Evolutionary conservation across 1,284 basidiomycete species (phyloP).

Genomic region (Apiotrichum laibachii): DNA sequence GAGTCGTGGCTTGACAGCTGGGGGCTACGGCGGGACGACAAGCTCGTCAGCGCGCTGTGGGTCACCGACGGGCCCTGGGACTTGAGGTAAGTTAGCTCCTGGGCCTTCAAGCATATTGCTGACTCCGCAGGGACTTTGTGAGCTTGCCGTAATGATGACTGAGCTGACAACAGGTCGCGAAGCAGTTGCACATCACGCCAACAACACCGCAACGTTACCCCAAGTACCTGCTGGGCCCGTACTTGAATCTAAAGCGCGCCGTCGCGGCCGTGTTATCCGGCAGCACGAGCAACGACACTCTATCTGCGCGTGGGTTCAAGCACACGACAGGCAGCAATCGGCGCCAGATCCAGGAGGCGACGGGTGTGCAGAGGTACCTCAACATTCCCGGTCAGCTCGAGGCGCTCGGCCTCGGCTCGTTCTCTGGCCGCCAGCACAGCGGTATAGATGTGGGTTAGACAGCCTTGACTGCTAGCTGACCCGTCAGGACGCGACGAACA

Average conservation of each 20-base stretch:
- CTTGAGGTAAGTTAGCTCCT: conserved; percentile 37
- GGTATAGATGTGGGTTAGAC: conserved; percentile 75
- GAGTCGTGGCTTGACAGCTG: conserved; percentile 62
- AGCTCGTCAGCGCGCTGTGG: conserved; percentile 52
- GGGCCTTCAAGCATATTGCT: conserved; percentile 8
- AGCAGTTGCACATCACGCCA: conserved; percentile 50
- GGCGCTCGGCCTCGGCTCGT: conserved; percentile 54
- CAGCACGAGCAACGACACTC: conserved; percentile 1
- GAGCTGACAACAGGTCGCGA: conserved; percentile 37
- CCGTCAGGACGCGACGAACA: conserved; percentile 75
- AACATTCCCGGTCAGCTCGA: conserved; percentile 48
- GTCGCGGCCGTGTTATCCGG: conserved; percentile 46
- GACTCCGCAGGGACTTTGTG: conserved; percentile 37
- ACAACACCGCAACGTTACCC: conserved; percentile 32
- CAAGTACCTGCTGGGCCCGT: conserved; percentile 42
- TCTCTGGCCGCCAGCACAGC: conserved; percentile 77
- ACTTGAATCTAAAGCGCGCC: conserved; percentile 49
- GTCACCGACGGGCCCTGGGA: conserved; percentile 56
- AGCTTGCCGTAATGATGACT: conserved; percentile 7
- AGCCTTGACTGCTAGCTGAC: not conserved
- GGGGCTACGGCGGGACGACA: conserved; percentile 46
- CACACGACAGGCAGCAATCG: conserved; percentile 13
- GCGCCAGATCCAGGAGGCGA: not conserved
- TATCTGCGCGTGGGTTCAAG: not conserved
- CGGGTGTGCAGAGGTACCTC: conserved; percentile 26